A percentile compares a stretch with the other conserved stretches of the same genome.
Conservation (phyloP, 768 basidiomycete species). For the Phanerodontia chrysosporium region DNA sequence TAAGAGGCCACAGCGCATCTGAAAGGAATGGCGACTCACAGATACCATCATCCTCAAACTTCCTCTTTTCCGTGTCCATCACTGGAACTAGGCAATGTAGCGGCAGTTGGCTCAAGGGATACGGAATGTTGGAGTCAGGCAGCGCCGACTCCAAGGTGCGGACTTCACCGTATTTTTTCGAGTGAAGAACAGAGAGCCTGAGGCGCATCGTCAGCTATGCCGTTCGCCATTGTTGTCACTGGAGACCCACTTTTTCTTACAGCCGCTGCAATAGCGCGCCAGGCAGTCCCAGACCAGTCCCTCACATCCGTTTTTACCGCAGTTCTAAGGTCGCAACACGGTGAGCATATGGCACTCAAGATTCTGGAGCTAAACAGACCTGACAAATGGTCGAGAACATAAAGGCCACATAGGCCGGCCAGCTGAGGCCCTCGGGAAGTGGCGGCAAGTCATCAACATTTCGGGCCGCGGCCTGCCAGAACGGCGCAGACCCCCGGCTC, state of each 20-base stretch:
- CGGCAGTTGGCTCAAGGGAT: not conserved
- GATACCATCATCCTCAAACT: not conserved
- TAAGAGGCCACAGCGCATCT: no score
- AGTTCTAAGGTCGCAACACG: not conserved
- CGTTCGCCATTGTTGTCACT: not conserved
- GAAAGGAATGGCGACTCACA: not conserved
- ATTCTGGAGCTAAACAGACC: not conserved
- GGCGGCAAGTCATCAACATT: slow-evolving; percentile 1
- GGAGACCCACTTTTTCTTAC: not conserved
- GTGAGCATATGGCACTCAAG: slow-evolving; percentile 12
- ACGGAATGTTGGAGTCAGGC: not conserved
- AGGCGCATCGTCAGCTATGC: not conserved
- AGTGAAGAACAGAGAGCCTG: not conserved
- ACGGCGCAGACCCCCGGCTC: not conserved
- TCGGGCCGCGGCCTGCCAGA: not conserved
- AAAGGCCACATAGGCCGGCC: slow-evolving; percentile 4
- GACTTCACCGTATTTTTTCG: not conserved
- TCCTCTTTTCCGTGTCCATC: not conserved
- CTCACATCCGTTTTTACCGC: not conserved
- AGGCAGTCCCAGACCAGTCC: not conserved
- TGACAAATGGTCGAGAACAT: slow-evolving; percentile 8
- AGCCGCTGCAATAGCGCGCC: not conserved
- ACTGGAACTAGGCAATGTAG: not conserved
- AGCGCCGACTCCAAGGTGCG: not conserved
- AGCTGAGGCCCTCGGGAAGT: slow-evolving; percentile 2